Evolutionary conservation across 495 filamentous ascomycete genomes (phyloP).

Genomic region (Tuber microsphaerosporum): DNA sequence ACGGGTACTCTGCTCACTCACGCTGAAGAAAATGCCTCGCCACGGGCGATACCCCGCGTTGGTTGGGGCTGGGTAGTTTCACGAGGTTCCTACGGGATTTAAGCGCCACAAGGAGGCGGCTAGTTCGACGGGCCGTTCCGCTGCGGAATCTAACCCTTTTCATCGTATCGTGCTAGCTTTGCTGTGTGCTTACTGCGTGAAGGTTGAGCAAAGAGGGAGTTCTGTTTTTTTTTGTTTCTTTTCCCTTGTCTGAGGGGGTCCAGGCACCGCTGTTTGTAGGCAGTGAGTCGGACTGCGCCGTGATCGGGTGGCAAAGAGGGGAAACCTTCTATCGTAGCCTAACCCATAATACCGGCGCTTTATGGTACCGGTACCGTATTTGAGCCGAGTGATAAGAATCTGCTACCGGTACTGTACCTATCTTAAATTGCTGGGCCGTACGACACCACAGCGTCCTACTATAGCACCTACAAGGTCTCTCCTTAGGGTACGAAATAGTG

Average conservation of each 20-base stretch:
- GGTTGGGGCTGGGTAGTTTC: background rate
- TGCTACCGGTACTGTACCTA: background rate
- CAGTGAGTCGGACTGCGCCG: background rate
- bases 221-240: background rate
- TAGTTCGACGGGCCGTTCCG: background rate
- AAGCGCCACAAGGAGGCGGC: background rate
- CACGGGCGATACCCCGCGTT: background rate
- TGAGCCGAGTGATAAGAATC: background rate
- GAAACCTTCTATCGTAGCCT: background rate
- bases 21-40: background rate
- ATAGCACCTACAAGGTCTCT: background rate
- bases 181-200: background rate
- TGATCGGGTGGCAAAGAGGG: background rate
- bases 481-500: background rate
- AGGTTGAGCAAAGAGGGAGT: background rate
- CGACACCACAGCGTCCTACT: background rate
- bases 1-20: background rate
- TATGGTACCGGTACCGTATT: background rate
- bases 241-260: background rate
- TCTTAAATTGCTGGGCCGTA: background rate
- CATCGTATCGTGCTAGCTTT: background rate
- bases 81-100: background rate
- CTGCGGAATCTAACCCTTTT: background rate
- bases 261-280: background rate
- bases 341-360: background rate